Percentiles rank a stretch among this genome's conserved stretches.
phyloP scores from a whole-genome alignment of 345 rosid species.

The Linum lewisii region DNA sequence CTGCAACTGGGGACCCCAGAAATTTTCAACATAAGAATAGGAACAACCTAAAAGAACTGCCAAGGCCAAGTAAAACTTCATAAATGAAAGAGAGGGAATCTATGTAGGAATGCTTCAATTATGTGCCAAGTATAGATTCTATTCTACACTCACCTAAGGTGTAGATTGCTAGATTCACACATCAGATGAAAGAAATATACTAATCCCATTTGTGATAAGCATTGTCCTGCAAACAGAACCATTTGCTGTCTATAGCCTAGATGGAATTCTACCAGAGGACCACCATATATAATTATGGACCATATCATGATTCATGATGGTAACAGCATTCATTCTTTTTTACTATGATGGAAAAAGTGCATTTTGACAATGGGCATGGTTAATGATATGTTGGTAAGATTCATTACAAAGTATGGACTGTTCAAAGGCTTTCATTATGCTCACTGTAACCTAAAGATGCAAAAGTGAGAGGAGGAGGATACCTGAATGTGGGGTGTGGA shows the following conservation, averaged over 20 bases:
- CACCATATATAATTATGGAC: slow-evolving; percentile 20
- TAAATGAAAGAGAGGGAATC: slow-evolving; percentile 15
- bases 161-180: slow-evolving; percentile 15
- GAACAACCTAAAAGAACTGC: slow-evolving; percentile 15
- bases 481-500: slow-evolving; percentile 12
- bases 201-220: slow-evolving; percentile 9
- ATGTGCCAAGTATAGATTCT: slow-evolving; percentile 16
- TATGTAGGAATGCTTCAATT: slow-evolving; percentile 12
- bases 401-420: too few species aligned
- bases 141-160: slow-evolving; percentile 9
- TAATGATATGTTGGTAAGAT: too few species aligned
- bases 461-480: slow-evolving; percentile 15
- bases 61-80: slow-evolving; percentile 11
- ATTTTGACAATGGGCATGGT: slow-evolving; percentile 8
- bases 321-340: slow-evolving; percentile 11
- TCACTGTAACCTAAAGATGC: not conserved
- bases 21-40: slow-evolving; percentile 20
- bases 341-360: slow-evolving; percentile 8
- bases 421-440: too few species aligned
- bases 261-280: slow-evolving; percentile 23
- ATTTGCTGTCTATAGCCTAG: slow-evolving; percentile 16
- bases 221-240: slow-evolving; percentile 13
- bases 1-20: slow-evolving; percentile 49
- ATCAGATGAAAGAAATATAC: not conserved
- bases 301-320: slow-evolving; percentile 20